Evolutionary conservation across 805 yeast genomes (phyloP).

Genomic region (Groenewaldozyma tartarivorans): DNA sequence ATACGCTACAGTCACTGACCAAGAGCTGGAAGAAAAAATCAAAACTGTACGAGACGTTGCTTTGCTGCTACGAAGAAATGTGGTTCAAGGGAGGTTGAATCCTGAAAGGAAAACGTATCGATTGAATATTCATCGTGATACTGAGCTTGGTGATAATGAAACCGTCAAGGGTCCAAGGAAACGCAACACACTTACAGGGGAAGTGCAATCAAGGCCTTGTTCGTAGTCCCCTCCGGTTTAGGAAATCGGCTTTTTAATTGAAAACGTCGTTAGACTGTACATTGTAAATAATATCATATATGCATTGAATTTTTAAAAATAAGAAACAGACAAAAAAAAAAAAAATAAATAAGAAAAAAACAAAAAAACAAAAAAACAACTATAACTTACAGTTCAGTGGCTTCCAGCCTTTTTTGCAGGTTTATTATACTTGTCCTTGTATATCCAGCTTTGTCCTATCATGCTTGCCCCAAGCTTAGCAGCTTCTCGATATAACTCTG

Average conservation of each 20-base stretch:
- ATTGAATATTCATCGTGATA: slow-evolving; percentile 64
- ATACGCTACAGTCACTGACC: slow-evolving; percentile 29
- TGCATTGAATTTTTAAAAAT: too few relatives aligned
- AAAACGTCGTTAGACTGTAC: too few relatives aligned
- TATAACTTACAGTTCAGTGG: slow-evolving; percentile 3
- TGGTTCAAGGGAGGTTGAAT: slow-evolving; percentile 67
- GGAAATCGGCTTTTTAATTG: too few relatives aligned
- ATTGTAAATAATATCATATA: too few relatives aligned
- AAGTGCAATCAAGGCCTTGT: too few relatives aligned
- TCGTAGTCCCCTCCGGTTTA: too few relatives aligned
- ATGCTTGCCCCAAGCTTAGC: slow-evolving; percentile 51
- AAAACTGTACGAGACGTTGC: slow-evolving; percentile 62
- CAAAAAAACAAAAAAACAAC: background rate
- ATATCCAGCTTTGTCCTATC: slow-evolving; percentile 67
- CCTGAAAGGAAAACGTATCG: slow-evolving; percentile 6
- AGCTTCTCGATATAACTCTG: slow-evolving; percentile 61
- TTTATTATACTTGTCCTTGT: slow-evolving; percentile 53
- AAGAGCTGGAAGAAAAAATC: slow-evolving; percentile 41
- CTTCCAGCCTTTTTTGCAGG: slow-evolving; percentile 11
- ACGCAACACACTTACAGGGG: background rate
- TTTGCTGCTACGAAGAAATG: slow-evolving; percentile 53
- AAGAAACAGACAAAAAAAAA: background rate
- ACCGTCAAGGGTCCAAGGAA: slow-evolving; percentile 40
- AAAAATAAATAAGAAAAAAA: too few relatives aligned
- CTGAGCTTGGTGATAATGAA: slow-evolving; percentile 90